phyloP scores from a whole-genome alignment of 192 early-diverging fungal species.

The Kickxella alabastrina region DNA sequence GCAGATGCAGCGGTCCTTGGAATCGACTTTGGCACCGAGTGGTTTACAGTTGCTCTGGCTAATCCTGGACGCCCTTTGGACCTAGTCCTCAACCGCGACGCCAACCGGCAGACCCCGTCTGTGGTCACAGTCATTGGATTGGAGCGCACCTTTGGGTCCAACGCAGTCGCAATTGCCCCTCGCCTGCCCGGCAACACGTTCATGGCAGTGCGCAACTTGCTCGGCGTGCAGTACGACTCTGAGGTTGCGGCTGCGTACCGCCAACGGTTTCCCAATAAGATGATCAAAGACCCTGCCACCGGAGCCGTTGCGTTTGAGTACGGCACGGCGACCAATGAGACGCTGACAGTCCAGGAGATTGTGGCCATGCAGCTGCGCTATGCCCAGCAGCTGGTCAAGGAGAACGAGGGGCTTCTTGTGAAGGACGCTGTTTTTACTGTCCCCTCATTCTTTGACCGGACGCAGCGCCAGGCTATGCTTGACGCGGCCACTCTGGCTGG shows the following conservation, averaged over 20 bases:
- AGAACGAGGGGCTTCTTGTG: slow-evolving; percentile 68
- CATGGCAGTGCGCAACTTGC: slow-evolving; percentile 75
- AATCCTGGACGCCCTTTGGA: slow-evolving; percentile 88
- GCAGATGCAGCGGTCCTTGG: slow-evolving; percentile 75
- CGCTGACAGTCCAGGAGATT: slow-evolving; percentile 79
- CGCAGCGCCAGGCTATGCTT: slow-evolving; percentile 86
- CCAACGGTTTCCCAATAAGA: slow-evolving; percentile 68
- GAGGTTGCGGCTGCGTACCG: slow-evolving; percentile 66
- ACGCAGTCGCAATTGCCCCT: slow-evolving; percentile 59
- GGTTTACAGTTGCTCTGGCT: slow-evolving; percentile 94
- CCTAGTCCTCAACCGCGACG: slow-evolving; percentile 92
- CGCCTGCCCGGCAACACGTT: slow-evolving; percentile 71
- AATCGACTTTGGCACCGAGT: slow-evolving; percentile 96
- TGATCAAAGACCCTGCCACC: slow-evolving; percentile 66
- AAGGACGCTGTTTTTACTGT: slow-evolving; percentile 92
- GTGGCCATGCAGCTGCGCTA: slow-evolving; percentile 91
- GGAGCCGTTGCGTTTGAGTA: slow-evolving; percentile 69
- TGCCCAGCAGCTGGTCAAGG: slow-evolving; percentile 79
- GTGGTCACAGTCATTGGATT: slow-evolving; percentile 75
- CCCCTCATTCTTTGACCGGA: slow-evolving; percentile 85
- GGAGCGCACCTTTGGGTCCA: slow-evolving; percentile 83
- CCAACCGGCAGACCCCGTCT: slow-evolving; percentile 89
- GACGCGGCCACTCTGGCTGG: slow-evolving; percentile 92
- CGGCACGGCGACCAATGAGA: slow-evolving; percentile 49
- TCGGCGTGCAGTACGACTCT: slow-evolving; percentile 77